Evolutionary conservation across 176 grass and related monocot species (phyloP), one percentile per base, ranked within the genome.

Genomic region (Triticum timopheevii): DNA sequence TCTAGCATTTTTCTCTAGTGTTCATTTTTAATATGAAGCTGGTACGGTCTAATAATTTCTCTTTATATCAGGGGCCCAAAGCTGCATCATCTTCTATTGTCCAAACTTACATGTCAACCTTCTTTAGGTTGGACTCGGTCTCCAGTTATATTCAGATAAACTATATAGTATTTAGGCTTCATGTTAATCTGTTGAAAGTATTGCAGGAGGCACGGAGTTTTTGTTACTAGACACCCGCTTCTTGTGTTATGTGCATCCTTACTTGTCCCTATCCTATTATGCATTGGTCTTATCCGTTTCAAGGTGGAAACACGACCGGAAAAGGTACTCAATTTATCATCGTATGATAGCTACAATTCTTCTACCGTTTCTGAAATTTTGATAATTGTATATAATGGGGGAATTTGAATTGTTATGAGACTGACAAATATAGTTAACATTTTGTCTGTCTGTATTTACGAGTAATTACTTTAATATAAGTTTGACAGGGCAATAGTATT

Each of bases 291-390:
- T 44, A 88, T 93, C 84, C 86, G 13, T 86, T 96, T 99, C 90
- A 96, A 99, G 61, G 94, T 99, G 69, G 97, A 99, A 93, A 91
- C 94, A 68, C 82, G 87, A 44, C 97, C 97, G 11, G 90, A 91
- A 61, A 99, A 99, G 97, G 97, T 99, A 93, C 30, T 11, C 59
- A 28, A 79, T 80, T 47, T 85, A 76, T 54, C 27, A 28, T 54
- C 15, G 40, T 64, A 6, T 61, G 7, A 23, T 80, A 61, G 69
- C 68, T 45, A 66, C 27, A 38, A 22, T 63, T 76, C 19, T 31
- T 76, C 45, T 83, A 90, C 24, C 24, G 15, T 79, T 86, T 6
- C 65, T 86, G 17, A 71, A 89, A 74, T 45, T 40, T 5, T 22
- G 30, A 82, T 52, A 82, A 50, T 23, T 34, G 39, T 54, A 2